Evolutionary conservation across 371 early-diverging fungal species (phyloP).

Genomic region (Dinochytrium kinnereticum): DNA sequence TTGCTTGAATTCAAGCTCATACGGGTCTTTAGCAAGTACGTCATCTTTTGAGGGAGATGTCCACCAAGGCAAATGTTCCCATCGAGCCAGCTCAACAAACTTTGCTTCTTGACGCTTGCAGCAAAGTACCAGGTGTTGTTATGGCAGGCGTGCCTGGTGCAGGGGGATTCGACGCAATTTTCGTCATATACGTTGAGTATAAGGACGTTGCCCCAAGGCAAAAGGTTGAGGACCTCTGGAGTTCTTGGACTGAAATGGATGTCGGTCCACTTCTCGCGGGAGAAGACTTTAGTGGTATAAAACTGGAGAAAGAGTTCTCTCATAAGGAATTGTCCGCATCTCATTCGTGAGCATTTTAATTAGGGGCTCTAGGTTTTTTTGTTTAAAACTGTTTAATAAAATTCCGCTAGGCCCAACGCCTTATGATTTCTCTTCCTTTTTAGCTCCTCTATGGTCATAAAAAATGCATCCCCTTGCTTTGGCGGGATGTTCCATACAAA

Average conservation of each 20-base stretch:
- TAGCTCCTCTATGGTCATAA: slow-evolving; percentile 3
- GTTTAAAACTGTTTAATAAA: background rate
- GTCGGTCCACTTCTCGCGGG: slow-evolving; percentile 76
- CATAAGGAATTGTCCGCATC: no score
- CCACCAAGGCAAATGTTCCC: slow-evolving; percentile 75
- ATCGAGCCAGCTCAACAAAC: slow-evolving; percentile 92
- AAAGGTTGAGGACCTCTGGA: slow-evolving; percentile 62
- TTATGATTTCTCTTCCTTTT: background rate
- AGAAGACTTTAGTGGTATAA: slow-evolving; percentile 27
- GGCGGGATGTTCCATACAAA: slow-evolving; percentile 26
- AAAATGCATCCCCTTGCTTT: slow-evolving; percentile 2
- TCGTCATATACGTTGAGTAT: slow-evolving; percentile 71
- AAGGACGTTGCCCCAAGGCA: slow-evolving; percentile 21
- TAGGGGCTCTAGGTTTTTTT: no score
- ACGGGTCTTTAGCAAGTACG: slow-evolving; percentile 49
- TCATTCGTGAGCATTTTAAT: no score
- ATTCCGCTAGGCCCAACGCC: background rate
- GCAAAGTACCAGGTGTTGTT: slow-evolving; percentile 74
- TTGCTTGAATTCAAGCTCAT: background rate
- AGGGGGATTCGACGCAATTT: slow-evolving; percentile 97
- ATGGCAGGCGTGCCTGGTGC: slow-evolving; percentile 97
- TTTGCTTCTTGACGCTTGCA: slow-evolving; percentile 76
- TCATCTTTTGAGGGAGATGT: slow-evolving; percentile 70
- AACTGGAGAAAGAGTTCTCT: background rate
- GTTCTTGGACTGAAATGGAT: slow-evolving; percentile 70